Percentiles rank a stretch among this genome's conserved stretches.
These are phyloP conservation scores for Vitis amurensis DNA, from an alignment of 164 flowering plant genomes.

Conservation along the genomic window DNA sequence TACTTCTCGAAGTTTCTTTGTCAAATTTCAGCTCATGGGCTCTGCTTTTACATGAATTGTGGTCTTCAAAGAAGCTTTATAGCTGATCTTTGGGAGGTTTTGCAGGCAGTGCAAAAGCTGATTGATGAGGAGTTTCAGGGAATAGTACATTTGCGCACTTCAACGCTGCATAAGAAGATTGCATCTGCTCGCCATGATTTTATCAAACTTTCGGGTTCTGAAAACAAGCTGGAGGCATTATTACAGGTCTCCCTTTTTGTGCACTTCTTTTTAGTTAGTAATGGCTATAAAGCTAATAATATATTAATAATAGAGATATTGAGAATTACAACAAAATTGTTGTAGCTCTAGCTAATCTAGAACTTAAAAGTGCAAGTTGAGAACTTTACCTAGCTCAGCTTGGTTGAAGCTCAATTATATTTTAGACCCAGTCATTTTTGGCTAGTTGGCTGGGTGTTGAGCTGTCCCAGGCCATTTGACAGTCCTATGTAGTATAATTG, in stretches of 20 bases:
- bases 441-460: too few species aligned
- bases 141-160: conserved; percentile 76
- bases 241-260: conserved; percentile 55
- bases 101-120: conserved; percentile 87
- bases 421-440: too few species aligned
- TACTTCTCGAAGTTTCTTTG: not conserved
- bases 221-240: conserved; percentile 89
- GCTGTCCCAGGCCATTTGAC: too few species aligned
- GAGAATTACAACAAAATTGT: too few species aligned
- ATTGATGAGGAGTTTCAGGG: conserved; percentile 96
- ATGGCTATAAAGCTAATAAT: too few species aligned
- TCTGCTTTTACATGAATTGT: not conserved
- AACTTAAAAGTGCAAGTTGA: too few species aligned
- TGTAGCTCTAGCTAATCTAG: too few species aligned
- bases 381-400: too few species aligned
- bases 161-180: conserved; percentile 87
- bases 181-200: conserved; percentile 97
- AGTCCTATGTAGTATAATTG: too few species aligned
- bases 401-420: too few species aligned
- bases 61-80: not conserved
- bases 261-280: not conserved
- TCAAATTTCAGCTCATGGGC: not conserved
- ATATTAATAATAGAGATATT: too few species aligned
- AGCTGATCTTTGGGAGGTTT: conserved; percentile 4
- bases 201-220: conserved; percentile 84